phyloP scores from a whole-genome alignment of 257 asterid species.

The Thymus quinquecostatus region DNA sequence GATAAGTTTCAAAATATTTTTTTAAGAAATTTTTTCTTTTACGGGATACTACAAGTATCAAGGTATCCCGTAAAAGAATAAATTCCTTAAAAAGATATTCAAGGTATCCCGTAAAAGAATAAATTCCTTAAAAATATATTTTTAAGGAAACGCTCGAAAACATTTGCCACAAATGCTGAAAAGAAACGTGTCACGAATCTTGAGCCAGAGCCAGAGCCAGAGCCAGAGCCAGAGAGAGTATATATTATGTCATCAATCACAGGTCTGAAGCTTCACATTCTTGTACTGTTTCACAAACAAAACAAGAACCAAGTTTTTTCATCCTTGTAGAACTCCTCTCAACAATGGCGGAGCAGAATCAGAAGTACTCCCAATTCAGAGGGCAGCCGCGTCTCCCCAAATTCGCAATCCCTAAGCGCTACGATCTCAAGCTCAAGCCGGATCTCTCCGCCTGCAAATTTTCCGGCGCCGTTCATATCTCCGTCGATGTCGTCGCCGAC shows the following conservation, averaged over 20 bases:
- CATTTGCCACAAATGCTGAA: too few relatives aligned
- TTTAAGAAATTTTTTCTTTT: too few relatives aligned
- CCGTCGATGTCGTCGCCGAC: constrained; percentile 65
- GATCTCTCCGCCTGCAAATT: constrained; percentile 83
- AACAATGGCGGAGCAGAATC: constrained; percentile 55
- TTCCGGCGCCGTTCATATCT: constrained; percentile 70
- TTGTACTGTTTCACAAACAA: background rate
- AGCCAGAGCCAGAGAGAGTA: too few relatives aligned
- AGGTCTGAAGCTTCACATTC: background rate
- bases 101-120: too few relatives aligned
- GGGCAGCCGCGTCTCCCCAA: constrained; percentile 88
- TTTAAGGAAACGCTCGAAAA: too few relatives aligned
- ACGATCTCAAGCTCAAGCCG: constrained; percentile 82
- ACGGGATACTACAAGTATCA: too few relatives aligned
- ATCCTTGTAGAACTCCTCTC: background rate
- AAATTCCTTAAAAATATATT: too few relatives aligned
- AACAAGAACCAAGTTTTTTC: constrained; percentile 16
- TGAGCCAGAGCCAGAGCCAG: too few relatives aligned
- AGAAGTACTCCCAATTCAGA: constrained; percentile 62
- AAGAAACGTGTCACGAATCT: too few relatives aligned
- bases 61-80: too few relatives aligned
- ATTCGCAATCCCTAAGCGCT: constrained; percentile 78
- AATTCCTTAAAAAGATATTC: too few relatives aligned
- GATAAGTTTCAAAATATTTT: too few relatives aligned
- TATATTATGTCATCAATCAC: background rate